These are phyloP conservation scores for Solanum corneliomulleri DNA, from an alignment of 257 asterid species.

Conservation along the genomic window DNA sequence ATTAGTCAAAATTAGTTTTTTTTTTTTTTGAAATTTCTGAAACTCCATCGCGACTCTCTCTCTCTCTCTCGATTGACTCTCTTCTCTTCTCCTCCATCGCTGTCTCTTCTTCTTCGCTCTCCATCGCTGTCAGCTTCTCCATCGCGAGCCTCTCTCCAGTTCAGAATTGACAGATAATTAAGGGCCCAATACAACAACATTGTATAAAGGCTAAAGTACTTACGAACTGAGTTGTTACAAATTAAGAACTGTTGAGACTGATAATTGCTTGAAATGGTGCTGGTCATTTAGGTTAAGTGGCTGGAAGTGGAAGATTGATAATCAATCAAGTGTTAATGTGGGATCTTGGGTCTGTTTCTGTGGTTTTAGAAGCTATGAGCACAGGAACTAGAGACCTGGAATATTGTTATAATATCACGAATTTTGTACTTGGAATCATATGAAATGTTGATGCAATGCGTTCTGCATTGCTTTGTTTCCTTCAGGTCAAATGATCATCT, in stretches of 20 bases:
- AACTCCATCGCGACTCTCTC: too few species aligned
- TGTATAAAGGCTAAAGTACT: not conserved
- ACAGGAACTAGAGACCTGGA: not conserved
- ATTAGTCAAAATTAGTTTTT: too few species aligned
- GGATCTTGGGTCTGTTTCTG: not conserved
- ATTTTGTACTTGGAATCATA: not conserved
- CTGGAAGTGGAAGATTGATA: not conserved
- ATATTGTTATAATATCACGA: not conserved
- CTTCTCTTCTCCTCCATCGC: too few species aligned
- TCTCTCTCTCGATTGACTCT: too few species aligned
- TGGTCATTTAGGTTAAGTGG: not conserved
- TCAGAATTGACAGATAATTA: too few species aligned
- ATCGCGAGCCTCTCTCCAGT: too few species aligned
- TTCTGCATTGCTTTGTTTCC: not conserved
- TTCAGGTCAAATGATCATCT: not conserved
- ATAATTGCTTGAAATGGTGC: not conserved
- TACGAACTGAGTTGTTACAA: not conserved
- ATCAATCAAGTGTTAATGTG: not conserved
- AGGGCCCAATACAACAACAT: too few species aligned
- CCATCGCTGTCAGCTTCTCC: too few species aligned
- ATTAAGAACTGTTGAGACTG: not conserved
- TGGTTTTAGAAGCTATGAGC: not conserved
- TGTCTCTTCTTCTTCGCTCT: too few species aligned
- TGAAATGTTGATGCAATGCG: not conserved
- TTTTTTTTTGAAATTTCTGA: too few species aligned